Base-by-base conservation (phyloP, 331 rosid genomes). In the Pyrus hybrid region DNA sequence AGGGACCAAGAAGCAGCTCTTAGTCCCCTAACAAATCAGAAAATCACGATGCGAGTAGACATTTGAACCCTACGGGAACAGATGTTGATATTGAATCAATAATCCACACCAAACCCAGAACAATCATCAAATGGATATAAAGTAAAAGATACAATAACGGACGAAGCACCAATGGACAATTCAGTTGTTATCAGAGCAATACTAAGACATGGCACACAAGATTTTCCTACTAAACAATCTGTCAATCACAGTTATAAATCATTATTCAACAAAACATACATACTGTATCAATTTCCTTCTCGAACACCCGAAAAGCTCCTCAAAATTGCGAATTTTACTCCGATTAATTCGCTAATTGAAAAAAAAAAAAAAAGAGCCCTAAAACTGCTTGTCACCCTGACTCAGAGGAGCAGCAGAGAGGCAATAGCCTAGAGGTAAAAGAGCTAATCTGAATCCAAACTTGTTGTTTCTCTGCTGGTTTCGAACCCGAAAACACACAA, bases 1-100 rank as follows among this genome's bases (percentile, higher is more conserved):
- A 82, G 89, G 89, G 88, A 87, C 89, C 88, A 83, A 89, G 88
- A 89, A 73, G 75, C 85, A n/a, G 65, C 78, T 80, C 88, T 84
- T 37, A 82, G 93, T 68, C 82, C 94, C 88, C 83, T 65, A 66
- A 71, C 53, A 32, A 77, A 68, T 85, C 83, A 79, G 62, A 74
- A 72, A 72, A 77, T 80, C 73, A 72, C 56, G 72, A 43, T 32
- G 33, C 3, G 26, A 51, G 32, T 67, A 60, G 20, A 66, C 84
- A 84, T 77, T 29, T 63, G 72, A 68, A 47, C 67, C 82, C 80
- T 76, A 43, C 5, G 49, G 33, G 69, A 65, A 61, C 8, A 76
- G 10, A 58, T 23, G 32, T 1, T 13, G 56, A 76, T n/a, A 6
- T 57, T 49, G 68, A 21, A 37, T 71, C 37, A 64, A 26, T 29